These are phyloP conservation scores for Lepidium didymum DNA, from an alignment of 345 rosid species.

Conservation along the genomic window DNA sequence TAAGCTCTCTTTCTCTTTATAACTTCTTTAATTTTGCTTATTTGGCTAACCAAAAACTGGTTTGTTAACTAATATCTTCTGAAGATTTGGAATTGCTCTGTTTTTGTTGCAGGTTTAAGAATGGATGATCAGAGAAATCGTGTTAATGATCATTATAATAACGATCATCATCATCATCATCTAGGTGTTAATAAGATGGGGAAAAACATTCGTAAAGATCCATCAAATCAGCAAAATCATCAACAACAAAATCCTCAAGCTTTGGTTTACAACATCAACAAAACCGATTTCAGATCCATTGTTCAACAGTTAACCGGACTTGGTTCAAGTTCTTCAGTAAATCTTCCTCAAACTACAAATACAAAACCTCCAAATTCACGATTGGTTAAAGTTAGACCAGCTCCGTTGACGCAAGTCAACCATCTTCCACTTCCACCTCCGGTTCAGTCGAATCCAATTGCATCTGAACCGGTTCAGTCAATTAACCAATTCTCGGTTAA, in stretches of 20 bases:
- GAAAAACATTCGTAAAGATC: slow-evolving; percentile 78
- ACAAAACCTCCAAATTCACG: slow-evolving; percentile 72
- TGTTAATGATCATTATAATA: slow-evolving; percentile 31
- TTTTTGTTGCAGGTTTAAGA: background rate
- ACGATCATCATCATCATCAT: slow-evolving; percentile 22
- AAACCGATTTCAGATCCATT: slow-evolving; percentile 74
- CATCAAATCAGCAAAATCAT: slow-evolving; percentile 60
- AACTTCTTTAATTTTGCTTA: background rate
- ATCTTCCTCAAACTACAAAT: slow-evolving; percentile 50
- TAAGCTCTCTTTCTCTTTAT: slow-evolving; percentile 1
- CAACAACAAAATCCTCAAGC: slow-evolving; percentile 71
- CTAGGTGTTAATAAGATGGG: slow-evolving; percentile 84
- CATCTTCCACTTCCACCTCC: slow-evolving; percentile 41
- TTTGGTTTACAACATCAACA: slow-evolving; percentile 92
- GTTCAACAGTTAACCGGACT: slow-evolving; percentile 94
- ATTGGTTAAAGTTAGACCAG: slow-evolving; percentile 81
- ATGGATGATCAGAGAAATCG: slow-evolving; percentile 79
- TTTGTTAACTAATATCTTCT: background rate
- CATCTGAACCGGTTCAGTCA: slow-evolving; percentile 4
- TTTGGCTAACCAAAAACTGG: background rate
- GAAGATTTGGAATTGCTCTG: background rate
- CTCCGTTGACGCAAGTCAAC: slow-evolving; percentile 67
- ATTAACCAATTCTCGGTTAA: slow-evolving; percentile 3
- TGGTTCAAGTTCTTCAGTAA: slow-evolving; percentile 31
- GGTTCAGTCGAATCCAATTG: slow-evolving; percentile 4